Percentiles rank a stretch among this genome's conserved stretches.
These are phyloP conservation scores for Tuber indicum DNA, from an alignment of 495 filamentous ascomycete genomes.

Conservation along the genomic window DNA sequence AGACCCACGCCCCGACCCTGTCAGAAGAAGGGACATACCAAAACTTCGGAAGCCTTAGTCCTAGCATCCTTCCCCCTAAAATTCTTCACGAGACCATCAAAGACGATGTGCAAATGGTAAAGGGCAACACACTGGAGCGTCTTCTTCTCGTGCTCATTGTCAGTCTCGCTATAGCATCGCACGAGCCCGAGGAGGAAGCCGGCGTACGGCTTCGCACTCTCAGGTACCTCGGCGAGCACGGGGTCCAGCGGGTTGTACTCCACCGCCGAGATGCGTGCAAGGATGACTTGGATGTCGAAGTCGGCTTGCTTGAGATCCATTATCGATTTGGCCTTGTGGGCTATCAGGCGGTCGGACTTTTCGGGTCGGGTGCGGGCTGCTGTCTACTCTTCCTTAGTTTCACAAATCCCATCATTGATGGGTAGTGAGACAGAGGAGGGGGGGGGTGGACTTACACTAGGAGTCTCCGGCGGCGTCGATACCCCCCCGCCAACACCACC, in stretches of 20 bases:
- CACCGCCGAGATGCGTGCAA: conserved; percentile 29
- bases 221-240: conserved; percentile 28
- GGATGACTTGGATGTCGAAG: conserved; percentile 33
- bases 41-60: conserved; percentile 29
- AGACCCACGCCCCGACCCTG: not conserved
- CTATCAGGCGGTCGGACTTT: conserved; percentile 33
- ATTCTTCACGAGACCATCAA: conserved; percentile 33
- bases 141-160: conserved; percentile 36
- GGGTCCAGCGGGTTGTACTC: conserved; percentile 32
- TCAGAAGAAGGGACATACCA: conserved; percentile 21
- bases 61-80: conserved; percentile 33
- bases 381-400: conserved; percentile 15
- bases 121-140: conserved; percentile 33
- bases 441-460: conserved; percentile 23
- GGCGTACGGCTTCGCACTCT: conserved; percentile 29
- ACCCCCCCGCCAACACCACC: conserved; percentile 22
- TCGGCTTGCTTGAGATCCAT: conserved; percentile 34
- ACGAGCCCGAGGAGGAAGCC: conserved; percentile 30
- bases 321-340: conserved; percentile 34
- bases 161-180: conserved; percentile 28
- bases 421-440: not conserved
- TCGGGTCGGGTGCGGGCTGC: conserved; percentile 26
- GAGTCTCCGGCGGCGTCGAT: conserved; percentile 31
- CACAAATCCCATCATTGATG: not conserved
- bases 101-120: conserved; percentile 34